Conservation (phyloP, 805 yeast genomes). For the Saccharomycopsis babjevae region DNA sequence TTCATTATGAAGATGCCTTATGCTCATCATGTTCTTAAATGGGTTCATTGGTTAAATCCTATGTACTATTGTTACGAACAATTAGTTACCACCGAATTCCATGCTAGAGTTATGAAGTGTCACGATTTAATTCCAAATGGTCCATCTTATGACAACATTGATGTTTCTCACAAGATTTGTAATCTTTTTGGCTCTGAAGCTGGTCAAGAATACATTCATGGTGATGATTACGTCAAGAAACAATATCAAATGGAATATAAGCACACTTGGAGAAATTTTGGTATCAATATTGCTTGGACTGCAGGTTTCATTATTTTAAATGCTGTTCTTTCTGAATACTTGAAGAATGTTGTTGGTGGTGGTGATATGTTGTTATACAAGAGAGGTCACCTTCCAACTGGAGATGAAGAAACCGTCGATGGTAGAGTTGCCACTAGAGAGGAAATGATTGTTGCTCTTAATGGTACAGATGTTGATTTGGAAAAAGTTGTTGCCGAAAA, state of each 20-base stretch:
- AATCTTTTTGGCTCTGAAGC: slow-evolving; percentile 40
- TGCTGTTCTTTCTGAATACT: slow-evolving; percentile 29
- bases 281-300: slow-evolving; percentile 39
- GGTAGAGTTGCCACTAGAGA: slow-evolving; percentile 30
- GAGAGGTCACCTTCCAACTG: slow-evolving; percentile 33
- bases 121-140: slow-evolving; percentile 42
- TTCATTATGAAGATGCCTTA: slow-evolving; percentile 33
- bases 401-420: slow-evolving; percentile 26
- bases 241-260: slow-evolving; percentile 29
- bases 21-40: slow-evolving; percentile 36
- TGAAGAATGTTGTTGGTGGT: slow-evolving; percentile 30
- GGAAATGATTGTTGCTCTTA: slow-evolving; percentile 27
- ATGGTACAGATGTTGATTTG: slow-evolving; percentile 26
- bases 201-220: slow-evolving; percentile 37
- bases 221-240: slow-evolving; percentile 37
- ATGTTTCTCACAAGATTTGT: slow-evolving; percentile 37
- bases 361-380: slow-evolving; percentile 34
- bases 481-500: slow-evolving; percentile 13
- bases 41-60: slow-evolving; percentile 44
- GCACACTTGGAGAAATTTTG: slow-evolving; percentile 37
- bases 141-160: slow-evolving; percentile 37
- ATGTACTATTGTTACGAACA: slow-evolving; percentile 41
- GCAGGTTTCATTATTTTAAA: slow-evolving; percentile 25
- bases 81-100: slow-evolving; percentile 48
- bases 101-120: slow-evolving; percentile 43